phyloP scores from a whole-genome alignment of 1,139 yeast genomes.

The Kodamaea alishanica region DNA sequence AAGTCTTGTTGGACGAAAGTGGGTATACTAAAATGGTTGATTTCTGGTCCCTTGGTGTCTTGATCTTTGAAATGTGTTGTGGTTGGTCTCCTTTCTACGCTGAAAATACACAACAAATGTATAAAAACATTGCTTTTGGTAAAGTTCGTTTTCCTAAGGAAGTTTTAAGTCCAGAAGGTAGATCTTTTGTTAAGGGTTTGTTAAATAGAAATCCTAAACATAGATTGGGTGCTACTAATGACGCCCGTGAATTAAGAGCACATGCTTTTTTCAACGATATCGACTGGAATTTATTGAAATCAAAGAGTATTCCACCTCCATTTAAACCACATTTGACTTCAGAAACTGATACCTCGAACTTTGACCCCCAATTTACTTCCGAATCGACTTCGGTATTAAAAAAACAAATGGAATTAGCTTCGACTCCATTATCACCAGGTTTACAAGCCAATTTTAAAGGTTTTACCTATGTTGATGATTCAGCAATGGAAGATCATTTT shows the following conservation, averaged over 20 bases:
- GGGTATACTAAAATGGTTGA: conserved; percentile 87
- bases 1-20: conserved; percentile 73
- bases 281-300: conserved; percentile 77
- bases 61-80: conserved; percentile 88
- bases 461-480: conserved; percentile 91
- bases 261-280: conserved; percentile 89
- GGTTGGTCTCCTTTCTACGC: conserved; percentile 99
- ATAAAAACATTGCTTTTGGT: conserved; percentile 96
- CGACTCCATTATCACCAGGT: conserved; percentile 89
- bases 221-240: conserved; percentile 85
- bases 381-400: conserved; percentile 80
- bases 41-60: conserved; percentile 80
- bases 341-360: conserved; percentile 92
- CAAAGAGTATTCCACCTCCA: conserved; percentile 93
- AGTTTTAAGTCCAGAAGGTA: conserved; percentile 84
- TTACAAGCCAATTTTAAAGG: conserved; percentile 96
- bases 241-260: conserved; percentile 85
- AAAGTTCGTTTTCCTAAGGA: conserved; percentile 96
- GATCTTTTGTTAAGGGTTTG: conserved; percentile 91
- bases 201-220: conserved; percentile 94
- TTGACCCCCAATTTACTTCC: conserved; percentile 94
- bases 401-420: conserved; percentile 60
- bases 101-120: conserved; percentile 96
- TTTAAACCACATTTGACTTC: conserved; percentile 89
- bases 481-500: conserved; percentile 86